phyloP scores from a whole-genome alignment of 2,329 filamentous ascomycete genomes.

The Bipolaris gigantea region DNA sequence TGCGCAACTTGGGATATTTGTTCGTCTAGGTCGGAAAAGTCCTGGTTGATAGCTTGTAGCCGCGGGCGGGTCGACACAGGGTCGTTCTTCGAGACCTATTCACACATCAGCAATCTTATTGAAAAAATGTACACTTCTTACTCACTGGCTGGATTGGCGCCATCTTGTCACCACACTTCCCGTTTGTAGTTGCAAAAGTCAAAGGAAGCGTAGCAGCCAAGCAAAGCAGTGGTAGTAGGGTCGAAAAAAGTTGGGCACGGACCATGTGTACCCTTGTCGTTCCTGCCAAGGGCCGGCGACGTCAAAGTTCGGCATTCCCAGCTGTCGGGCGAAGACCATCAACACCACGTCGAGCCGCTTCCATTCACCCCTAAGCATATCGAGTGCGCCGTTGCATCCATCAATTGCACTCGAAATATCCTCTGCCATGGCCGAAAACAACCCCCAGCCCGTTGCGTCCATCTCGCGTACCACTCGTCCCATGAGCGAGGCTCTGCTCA shows the following conservation, averaged over 20 bases:
- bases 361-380: constrained; percentile 15
- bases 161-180: constrained; percentile 23
- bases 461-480: constrained; percentile 73
- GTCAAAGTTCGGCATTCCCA: constrained; percentile 31
- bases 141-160: constrained; percentile 25
- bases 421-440: constrained; percentile 61
- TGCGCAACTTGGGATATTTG: constrained; percentile 47
- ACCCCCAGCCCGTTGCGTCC: constrained; percentile 58
- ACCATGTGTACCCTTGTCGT: constrained; percentile 10
- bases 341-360: constrained; percentile 26
- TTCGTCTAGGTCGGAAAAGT: constrained; percentile 41
- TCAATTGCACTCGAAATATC: constrained; percentile 34
- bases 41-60: constrained; percentile 46
- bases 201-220: not conserved
- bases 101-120: constrained; percentile 1
- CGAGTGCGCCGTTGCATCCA: constrained; percentile 22
- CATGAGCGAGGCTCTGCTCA: constrained; percentile 95
- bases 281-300: constrained; percentile 28
- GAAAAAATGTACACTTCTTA: accelerated
- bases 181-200: constrained; percentile 8
- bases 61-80: constrained; percentile 40
- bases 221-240: constrained; percentile 5
- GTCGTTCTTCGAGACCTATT: constrained; percentile 14
- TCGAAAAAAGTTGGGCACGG: constrained; percentile 28
- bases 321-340: constrained; percentile 23